Evolutionary conservation across 495 filamentous ascomycete genomes (phyloP).

Genomic region (Podospora tetraspora): DNA sequence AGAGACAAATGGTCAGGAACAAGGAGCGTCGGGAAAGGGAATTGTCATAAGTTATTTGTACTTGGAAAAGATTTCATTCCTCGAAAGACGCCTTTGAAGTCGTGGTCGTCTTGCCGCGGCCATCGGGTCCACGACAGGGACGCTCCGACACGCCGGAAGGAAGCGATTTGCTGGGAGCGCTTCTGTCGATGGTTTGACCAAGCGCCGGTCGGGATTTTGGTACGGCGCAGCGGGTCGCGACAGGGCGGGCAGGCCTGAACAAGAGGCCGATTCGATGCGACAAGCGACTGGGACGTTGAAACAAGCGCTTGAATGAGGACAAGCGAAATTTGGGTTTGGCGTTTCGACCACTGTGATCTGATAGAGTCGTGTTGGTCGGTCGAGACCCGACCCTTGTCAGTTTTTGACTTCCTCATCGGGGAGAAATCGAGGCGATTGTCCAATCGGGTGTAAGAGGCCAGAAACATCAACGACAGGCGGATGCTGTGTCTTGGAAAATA

Average conservation of each 20-base stretch:
- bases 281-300: constrained; percentile 6
- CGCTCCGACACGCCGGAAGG: neutral
- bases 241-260: neutral
- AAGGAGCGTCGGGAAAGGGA: neutral
- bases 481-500: no score
- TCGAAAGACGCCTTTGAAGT: neutral
- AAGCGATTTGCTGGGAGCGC: constrained; percentile 16
- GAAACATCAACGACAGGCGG: no score
- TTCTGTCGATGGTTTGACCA: constrained; percentile 8
- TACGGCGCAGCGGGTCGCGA: neutral
- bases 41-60: constrained; percentile 8
- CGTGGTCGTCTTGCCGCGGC: neutral
- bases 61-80: neutral
- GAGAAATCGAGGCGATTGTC: neutral
- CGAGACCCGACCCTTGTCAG: neutral
- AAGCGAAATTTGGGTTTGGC: neutral
- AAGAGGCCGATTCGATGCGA: constrained; percentile 9
- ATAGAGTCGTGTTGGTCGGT: neutral
- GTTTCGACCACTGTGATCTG: neutral
- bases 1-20: neutral
- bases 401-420: neutral
- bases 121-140: neutral
- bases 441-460: neutral
- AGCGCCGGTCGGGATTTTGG: constrained; percentile 2
- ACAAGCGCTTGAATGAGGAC: neutral